phyloP scores from a whole-genome alignment of 768 basidiomycete species.

The Amanita muscaria region DNA sequence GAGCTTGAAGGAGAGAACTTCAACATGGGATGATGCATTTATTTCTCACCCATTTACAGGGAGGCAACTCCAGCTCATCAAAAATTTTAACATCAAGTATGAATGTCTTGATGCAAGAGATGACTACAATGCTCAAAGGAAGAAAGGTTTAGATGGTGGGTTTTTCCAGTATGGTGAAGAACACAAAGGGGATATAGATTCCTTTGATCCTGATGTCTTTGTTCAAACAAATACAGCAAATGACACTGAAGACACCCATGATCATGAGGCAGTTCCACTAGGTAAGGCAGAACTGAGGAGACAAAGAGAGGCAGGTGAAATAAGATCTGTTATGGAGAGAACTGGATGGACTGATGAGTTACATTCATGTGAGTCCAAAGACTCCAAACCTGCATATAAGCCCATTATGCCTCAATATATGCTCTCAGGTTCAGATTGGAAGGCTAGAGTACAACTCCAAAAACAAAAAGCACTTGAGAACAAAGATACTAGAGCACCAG shows the following conservation, averaged over 20 bases:
- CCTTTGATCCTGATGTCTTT: background rate
- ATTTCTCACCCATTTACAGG: conserved; percentile 9
- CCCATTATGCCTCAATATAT: too few relatives aligned
- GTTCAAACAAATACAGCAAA: too few relatives aligned
- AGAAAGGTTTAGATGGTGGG: conserved; percentile 2
- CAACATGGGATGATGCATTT: conserved; percentile 18
- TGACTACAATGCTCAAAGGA: conserved; percentile 15
- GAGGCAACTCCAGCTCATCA: conserved; percentile 13
- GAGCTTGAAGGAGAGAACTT: conserved; percentile 12
- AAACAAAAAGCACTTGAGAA: too few relatives aligned
- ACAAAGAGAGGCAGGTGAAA: conserved; percentile 4
- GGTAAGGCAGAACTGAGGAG: background rate
- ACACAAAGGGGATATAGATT: conserved; percentile 5
- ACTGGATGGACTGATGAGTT: background rate
- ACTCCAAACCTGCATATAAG: background rate
- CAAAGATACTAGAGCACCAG: too few relatives aligned
- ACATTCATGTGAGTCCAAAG: too few relatives aligned
- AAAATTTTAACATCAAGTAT: conserved; percentile 6
- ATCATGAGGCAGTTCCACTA: background rate
- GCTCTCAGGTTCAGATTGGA: too few relatives aligned
- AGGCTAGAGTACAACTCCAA: too few relatives aligned
- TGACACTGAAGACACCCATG: background rate
- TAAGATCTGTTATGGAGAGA: conserved; percentile 2
- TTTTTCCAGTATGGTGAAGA: conserved; percentile 5
- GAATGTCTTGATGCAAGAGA: conserved; percentile 12